Conservation (phyloP, 208 protist genomes). For the Naegleria fowleri region DNA sequence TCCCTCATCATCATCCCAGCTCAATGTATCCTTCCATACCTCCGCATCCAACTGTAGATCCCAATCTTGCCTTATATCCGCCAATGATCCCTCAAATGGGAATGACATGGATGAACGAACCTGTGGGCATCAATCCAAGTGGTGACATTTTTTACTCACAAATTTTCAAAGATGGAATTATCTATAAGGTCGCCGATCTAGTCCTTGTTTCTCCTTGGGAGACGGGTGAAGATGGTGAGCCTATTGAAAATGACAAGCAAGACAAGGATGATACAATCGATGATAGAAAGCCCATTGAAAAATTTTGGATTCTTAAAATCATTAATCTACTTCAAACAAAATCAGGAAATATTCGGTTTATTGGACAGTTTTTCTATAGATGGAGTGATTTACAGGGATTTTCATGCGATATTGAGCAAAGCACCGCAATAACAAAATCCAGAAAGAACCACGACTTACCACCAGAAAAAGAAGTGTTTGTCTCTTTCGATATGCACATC, state of each 20-base stretch:
- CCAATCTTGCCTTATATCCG: not conserved
- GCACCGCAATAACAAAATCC: not conserved
- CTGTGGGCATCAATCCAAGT: not conserved
- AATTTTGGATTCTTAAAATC: constrained; percentile 14
- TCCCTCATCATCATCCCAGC: not conserved
- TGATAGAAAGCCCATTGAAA: not conserved
- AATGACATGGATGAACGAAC: not conserved
- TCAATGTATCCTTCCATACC: not conserved
- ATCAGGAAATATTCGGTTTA: not conserved
- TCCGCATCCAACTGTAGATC: not conserved
- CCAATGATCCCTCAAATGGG: not conserved
- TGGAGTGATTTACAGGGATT: not conserved
- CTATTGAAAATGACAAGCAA: not conserved
- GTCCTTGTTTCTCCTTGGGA: not conserved
- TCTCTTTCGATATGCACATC: not conserved
- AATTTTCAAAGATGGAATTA: not conserved
- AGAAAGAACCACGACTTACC: not conserved
- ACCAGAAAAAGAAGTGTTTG: not conserved
- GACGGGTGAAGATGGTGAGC: not conserved
- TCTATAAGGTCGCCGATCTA: not conserved
- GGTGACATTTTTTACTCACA: not conserved
- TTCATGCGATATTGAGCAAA: not conserved
- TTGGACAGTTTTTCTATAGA: constrained; percentile 18
- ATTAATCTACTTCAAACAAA: not conserved
- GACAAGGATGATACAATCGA: not conserved